Base-by-base conservation (phyloP, 208 protist genomes). In the Trypanosoma lewisi region DNA sequence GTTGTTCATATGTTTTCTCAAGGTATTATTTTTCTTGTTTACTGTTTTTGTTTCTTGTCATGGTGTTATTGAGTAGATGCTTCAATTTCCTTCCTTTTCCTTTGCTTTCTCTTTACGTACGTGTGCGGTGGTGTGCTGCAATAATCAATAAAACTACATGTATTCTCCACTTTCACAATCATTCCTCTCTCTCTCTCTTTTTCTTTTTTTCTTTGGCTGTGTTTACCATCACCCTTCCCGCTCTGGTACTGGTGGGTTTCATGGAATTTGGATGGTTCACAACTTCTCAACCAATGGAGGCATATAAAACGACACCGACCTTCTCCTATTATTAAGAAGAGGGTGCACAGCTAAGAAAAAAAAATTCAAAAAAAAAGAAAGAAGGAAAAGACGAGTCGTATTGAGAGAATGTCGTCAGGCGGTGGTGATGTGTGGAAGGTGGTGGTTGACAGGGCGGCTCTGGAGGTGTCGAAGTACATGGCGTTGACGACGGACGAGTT, bases 381-480 rank as follows among this genome's bases (percentile, higher is more conserved):
- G 11, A 21, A 14, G 4, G 3, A 59, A 33, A 36, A 28, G 45
- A 16, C n/a, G n/a, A n/a, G n/a, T n/a, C n/a, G n/a, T n/a, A n/a
- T n/a, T n/a, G 3, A 30, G 7, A 49, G 23, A n/a, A 67, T 65
- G 58, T 27, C 67, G 34, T 47, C 28, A 3, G 71, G 79, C 19
- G 77, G 75, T 11, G 71, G 79, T 25, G 77, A 73, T 11, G 81
- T 78, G 27, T 91, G 83, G 82, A 78, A 83, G 61, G 65, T 66
- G 23, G 68, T 94, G 17, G 45, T 94, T n/a, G 84, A 94, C 30
- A 75, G 75, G 57, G 87, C 84, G 3, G 17, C 56, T 16, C 37
- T 78, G 23, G 65, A 82, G 42, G 77, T 94, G 34, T 56, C 74
- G 16, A 75, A 81, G 23, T 88, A 84, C 57, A 51, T 94, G n/a